These are phyloP conservation scores for Singerocomus inundabilis DNA, from an alignment of 1,284 basidiomycete genomes.

Conservation along the genomic window DNA sequence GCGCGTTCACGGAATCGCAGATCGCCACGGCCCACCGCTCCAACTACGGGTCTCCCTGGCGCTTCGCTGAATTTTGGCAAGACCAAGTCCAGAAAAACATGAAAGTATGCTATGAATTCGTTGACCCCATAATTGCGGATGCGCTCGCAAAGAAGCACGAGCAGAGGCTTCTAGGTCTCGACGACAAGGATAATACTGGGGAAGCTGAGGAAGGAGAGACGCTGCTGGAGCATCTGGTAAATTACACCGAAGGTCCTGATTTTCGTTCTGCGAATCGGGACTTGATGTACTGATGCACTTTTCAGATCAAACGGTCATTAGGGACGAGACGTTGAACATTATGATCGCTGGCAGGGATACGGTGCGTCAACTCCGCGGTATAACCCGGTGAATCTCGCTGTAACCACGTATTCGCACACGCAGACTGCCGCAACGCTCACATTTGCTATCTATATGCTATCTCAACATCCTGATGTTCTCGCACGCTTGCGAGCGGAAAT, in stretches of 20 bases:
- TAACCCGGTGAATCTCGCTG: neutral
- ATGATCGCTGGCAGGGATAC: conserved; percentile 43
- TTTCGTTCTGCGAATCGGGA: neutral
- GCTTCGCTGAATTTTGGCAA: conserved; percentile 25
- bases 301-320: conserved; percentile 34
- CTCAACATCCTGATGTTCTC: conserved; percentile 47
- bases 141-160: conserved; percentile 28
- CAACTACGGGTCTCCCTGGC: conserved; percentile 27
- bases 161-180: neutral
- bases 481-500: conserved; percentile 52
- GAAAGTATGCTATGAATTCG: conserved; percentile 21
- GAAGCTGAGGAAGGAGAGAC: conserved; percentile 26
- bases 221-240: conserved; percentile 31
- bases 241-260: conserved; percentile 30
- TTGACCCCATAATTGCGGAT: conserved; percentile 32
- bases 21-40: conserved; percentile 7
- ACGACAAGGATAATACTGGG: neutral
- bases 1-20: conserved; percentile 26
- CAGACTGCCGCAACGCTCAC: conserved; percentile 54
- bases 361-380: conserved; percentile 20
- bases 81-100: conserved; percentile 19
- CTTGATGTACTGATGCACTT: conserved; percentile 4
- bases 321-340: conserved; percentile 42
- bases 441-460: conserved; percentile 52
- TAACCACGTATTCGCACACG: conserved; percentile 10